Conservation (phyloP, 345 rosid genomes). For the Euclidium syriacum region DNA sequence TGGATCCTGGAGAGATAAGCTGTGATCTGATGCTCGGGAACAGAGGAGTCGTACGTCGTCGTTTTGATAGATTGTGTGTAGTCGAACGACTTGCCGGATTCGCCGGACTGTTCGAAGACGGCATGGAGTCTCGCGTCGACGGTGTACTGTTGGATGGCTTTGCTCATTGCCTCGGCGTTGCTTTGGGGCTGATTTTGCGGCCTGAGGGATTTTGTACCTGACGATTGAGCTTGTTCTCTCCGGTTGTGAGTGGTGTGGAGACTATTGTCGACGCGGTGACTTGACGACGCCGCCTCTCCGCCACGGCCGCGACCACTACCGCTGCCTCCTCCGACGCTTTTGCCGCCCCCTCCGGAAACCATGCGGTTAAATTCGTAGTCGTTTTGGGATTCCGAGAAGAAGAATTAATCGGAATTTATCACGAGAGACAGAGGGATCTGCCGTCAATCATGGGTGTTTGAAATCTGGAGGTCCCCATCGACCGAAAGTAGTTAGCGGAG, state of each 20-base stretch:
- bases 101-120: constrained; percentile 81
- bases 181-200: constrained; percentile 1
- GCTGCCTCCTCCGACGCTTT: background rate
- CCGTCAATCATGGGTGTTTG: background rate
- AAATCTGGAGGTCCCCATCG: constrained; percentile 12
- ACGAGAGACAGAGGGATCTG: background rate
- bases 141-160: constrained; percentile 92
- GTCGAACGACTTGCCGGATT: constrained; percentile 80
- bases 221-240: constrained; percentile 36
- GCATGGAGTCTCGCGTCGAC: constrained; percentile 90
- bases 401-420: background rate
- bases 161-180: constrained; percentile 45
- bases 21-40: constrained; percentile 82
- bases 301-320: background rate
- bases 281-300: background rate
- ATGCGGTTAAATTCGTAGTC: background rate
- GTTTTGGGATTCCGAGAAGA: background rate
- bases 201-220: constrained; percentile 43
- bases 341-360: constrained; percentile 7
- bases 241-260: background rate
- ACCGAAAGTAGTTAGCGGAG: constrained; percentile 2
- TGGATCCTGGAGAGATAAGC: constrained; percentile 83
- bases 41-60: constrained; percentile 39
- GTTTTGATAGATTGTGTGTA: constrained; percentile 68
- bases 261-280: background rate